phyloP scores from a whole-genome alignment of 2,329 filamentous ascomycete genomes.

The Aspergillus arachidicola region DNA sequence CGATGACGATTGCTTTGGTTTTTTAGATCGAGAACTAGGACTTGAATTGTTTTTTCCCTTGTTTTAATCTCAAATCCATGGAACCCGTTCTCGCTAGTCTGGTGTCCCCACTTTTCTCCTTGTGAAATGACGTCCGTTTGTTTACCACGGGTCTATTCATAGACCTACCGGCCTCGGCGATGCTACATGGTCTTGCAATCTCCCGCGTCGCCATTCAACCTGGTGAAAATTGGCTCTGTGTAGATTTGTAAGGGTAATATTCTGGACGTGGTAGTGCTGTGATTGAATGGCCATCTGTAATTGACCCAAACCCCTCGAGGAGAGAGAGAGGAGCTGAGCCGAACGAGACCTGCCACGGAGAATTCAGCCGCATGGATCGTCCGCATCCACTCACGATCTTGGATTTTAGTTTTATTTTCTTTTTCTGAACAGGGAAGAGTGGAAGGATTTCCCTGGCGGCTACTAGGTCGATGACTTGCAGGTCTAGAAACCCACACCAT shows the following conservation, averaged over 20 bases:
- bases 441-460: slow-evolving; percentile 3
- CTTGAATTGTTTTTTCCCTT: background rate
- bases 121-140: background rate
- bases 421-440: background rate
- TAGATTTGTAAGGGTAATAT: background rate
- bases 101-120: background rate
- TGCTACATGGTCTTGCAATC: background rate
- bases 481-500: background rate
- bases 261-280: background rate
- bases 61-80: background rate
- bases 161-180: background rate
- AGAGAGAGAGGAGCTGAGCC: too few species aligned
- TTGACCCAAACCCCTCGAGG: background rate
- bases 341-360: background rate
- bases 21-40: background rate
- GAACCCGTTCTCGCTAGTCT: background rate
- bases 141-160: background rate
- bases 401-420: background rate
- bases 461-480: slow-evolving; percentile 6
- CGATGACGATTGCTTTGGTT: background rate
- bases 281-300: background rate
- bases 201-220: background rate
- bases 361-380: background rate
- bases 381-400: background rate
- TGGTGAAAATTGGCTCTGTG: background rate